Percentiles rank a stretch among this genome's conserved stretches.
These are phyloP conservation scores for Hypoxylon trugodes DNA, from an alignment of 495 filamentous ascomycete species.

Conservation along the genomic window DNA sequence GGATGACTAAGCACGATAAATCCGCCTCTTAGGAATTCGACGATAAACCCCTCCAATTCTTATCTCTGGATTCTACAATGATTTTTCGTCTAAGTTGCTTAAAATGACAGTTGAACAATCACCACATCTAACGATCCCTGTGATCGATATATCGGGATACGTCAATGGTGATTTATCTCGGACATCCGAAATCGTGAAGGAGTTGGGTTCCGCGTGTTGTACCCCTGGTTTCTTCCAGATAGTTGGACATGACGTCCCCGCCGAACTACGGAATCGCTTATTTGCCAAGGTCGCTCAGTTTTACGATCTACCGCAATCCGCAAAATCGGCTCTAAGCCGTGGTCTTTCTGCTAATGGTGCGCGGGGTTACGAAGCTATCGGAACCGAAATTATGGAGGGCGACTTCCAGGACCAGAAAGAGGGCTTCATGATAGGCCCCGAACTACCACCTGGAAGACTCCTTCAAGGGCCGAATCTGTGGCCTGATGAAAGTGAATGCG, in stretches of 20 bases:
- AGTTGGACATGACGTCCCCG: conserved; percentile 52
- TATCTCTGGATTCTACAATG: no score
- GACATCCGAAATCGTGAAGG: conserved; percentile 27
- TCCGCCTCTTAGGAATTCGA: no score
- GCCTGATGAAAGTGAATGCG: conserved; percentile 45
- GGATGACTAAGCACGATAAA: no score
- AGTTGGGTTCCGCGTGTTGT: conserved; percentile 57
- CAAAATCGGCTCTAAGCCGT: conserved; percentile 24
- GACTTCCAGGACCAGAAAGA: conserved; percentile 39
- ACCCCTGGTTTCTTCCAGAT: conserved; percentile 67
- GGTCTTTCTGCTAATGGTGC: conserved; percentile 31
- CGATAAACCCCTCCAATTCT: no score
- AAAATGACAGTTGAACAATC: conserved; percentile 15
- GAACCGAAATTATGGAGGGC: conserved; percentile 37
- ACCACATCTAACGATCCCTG: conserved; percentile 26
- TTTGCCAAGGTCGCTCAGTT: conserved; percentile 28
- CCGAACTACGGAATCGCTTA: conserved; percentile 37
- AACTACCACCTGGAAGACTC: conserved; percentile 44
- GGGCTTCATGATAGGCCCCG: conserved; percentile 44
- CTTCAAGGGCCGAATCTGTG: conserved; percentile 58
- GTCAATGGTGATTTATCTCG: conserved; percentile 16
- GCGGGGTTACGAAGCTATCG: conserved; percentile 41
- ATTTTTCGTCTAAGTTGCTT: not conserved
- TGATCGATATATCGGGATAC: conserved; percentile 43
- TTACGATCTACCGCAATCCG: conserved; percentile 30